Evolutionary conservation across 2,329 filamentous ascomycete species (phyloP), one percentile per base, ranked within the genome.

Genomic region (Sarocladium kiliense): DNA sequence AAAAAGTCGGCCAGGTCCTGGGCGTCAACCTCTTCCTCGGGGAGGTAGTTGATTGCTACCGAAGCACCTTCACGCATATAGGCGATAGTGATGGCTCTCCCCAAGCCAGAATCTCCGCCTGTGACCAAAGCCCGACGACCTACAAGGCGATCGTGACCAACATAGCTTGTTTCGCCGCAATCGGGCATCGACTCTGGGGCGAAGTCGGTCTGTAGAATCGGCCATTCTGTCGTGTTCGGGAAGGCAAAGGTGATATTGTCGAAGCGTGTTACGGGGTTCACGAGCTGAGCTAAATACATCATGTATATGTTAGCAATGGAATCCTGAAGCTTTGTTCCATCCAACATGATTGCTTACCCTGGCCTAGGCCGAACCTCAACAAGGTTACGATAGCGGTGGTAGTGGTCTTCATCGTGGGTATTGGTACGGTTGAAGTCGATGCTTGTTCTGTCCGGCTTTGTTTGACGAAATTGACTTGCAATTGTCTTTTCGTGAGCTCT

Each of bases 91-190:
- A 60, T 50, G 2, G 60, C 50, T 6, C 58, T 41, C 1, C 58
- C 57, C 16, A 61, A 58, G 14, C 60, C 58, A 10, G 80, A 86
- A 69, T 91, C 88, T 3, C 88, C 88, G 7, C 88, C 87, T 0
- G 88, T 91, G 63, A 91, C 90, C 56, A 91, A 70, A 12, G 87
- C 87, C 58, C 82, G 87, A 71, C 85, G 87, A 59, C 82, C 87
- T 63, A 80, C 68, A 3, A 91, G 79, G 71, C 91, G 91, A 45
- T 83, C 85, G 1, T 87, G 85, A 2, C 87, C 80, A 65, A 85
- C 84, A 72, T 91, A 91, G 49, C 78, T 77, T 7, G 12, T 18
- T 21, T 55, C 53, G 25, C 53, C 53, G 36, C 53, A 45, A 39
- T 55, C 36, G 27, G 54, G 54, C 19, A 27, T 45, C n/a, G 41